Conservation (phyloP, 164 flowering plant species). For the Liquidambar formosana region DNA sequence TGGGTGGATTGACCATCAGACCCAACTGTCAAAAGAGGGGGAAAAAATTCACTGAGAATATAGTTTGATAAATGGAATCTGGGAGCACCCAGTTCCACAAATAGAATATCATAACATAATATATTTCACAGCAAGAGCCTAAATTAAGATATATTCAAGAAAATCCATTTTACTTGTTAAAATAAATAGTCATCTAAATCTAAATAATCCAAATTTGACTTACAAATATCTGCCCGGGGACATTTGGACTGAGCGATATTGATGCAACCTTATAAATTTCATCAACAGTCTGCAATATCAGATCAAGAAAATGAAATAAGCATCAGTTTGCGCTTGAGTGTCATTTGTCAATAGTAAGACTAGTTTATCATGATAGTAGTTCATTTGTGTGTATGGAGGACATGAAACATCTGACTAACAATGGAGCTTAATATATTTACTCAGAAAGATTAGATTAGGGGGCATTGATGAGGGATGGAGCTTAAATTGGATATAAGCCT, state of each 20-base stretch:
- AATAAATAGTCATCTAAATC: neutral
- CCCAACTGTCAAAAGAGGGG: slow-evolving; percentile 61
- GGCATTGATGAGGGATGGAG: too few species aligned
- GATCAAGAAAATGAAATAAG: slow-evolving; percentile 18
- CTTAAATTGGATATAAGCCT: too few species aligned
- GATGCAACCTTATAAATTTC: slow-evolving; percentile 95
- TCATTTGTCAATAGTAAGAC: too few species aligned
- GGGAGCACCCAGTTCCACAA: neutral
- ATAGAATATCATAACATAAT: neutral
- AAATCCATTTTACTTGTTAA: neutral
- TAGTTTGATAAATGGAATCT: neutral
- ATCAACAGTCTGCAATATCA: slow-evolving; percentile 82
- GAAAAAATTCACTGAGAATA: neutral
- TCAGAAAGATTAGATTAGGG: too few species aligned
- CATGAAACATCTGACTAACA: too few species aligned
- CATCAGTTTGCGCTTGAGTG: neutral
- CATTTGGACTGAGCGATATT: slow-evolving; percentile 92
- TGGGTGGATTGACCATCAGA: slow-evolving; percentile 92
- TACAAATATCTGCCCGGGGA: slow-evolving; percentile 96
- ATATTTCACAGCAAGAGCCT: neutral
- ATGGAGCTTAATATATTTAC: too few species aligned
- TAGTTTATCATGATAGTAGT: too few species aligned
- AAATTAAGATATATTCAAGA: neutral
- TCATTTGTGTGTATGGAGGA: too few species aligned
- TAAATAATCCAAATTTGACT: slow-evolving; percentile 30